phyloP scores from a whole-genome alignment of 441 rosid genomes.

The Jatropha multifida region DNA sequence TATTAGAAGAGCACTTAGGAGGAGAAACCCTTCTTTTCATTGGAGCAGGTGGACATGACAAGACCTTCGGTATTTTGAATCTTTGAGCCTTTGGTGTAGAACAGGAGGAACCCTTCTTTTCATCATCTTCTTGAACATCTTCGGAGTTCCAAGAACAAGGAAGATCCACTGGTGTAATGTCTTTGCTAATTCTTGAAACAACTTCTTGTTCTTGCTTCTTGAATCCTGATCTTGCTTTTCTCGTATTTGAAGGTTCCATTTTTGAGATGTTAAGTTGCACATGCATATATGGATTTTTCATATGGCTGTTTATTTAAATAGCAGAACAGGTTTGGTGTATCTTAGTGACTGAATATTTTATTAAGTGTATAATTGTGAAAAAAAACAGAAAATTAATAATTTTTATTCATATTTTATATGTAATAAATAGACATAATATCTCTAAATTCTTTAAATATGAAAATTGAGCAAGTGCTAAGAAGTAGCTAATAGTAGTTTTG shows the following conservation, averaged over 20 bases:
- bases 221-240: not conserved
- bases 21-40: constrained; percentile 40
- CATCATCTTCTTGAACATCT: not conserved
- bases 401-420: too few relatives aligned
- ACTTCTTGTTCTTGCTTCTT: constrained; percentile 1
- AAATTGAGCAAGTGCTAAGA: not conserved
- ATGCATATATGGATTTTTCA: not conserved
- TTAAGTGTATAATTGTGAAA: too few relatives aligned
- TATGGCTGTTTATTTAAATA: too few relatives aligned
- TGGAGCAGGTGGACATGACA: constrained; percentile 53
- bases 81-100: constrained; percentile 41
- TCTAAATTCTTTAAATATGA: too few relatives aligned
- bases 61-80: constrained; percentile 30
- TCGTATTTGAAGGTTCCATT: constrained; percentile 17
- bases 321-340: too few relatives aligned
- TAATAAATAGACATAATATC: too few relatives aligned
- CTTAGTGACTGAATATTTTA: too few relatives aligned
- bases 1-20: constrained; percentile 14
- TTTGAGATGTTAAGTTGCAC: not conserved
- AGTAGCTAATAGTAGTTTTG: not conserved
- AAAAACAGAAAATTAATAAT: too few relatives aligned
- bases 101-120: not conserved
- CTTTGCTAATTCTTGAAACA: not conserved
- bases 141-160: constrained; percentile 4
- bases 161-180: not conserved